These are phyloP conservation scores for Diaporthe humulicola DNA, from an alignment of 2,329 filamentous ascomycete genomes.

Conservation along the genomic window DNA sequence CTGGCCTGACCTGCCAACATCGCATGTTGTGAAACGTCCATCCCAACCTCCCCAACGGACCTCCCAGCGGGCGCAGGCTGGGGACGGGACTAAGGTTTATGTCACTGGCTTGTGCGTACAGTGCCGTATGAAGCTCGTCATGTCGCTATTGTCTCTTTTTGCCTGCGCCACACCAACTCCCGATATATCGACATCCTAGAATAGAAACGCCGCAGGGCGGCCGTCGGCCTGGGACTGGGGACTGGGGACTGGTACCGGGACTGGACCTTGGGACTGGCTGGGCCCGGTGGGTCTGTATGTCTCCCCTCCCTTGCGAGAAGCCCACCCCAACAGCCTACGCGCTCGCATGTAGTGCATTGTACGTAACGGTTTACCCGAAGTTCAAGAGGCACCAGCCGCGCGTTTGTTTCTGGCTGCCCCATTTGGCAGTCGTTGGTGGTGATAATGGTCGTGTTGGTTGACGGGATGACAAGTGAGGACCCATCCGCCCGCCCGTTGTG, in stretches of 20 bases:
- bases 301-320: background rate
- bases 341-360: background rate
- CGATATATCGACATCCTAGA: slow-evolving; percentile 10
- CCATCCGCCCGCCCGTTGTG: background rate
- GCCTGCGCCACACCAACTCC: slow-evolving; percentile 14
- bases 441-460: background rate
- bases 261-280: background rate
- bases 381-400: slow-evolving; percentile 7
- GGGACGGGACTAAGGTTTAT: background rate
- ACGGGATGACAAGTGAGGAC: background rate
- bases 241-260: background rate
- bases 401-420: slow-evolving; percentile 5
- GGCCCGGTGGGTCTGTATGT: slow-evolving; percentile 15
- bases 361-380: background rate
- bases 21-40: background rate
- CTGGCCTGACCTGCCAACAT: background rate
- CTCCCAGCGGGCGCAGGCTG: background rate
- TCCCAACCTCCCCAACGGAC: background rate
- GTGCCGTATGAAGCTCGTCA: background rate
- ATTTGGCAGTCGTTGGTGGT: background rate
- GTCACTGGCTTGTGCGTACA: background rate
- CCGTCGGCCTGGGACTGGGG: background rate
- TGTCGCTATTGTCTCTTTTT: background rate
- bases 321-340: background rate
- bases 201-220: slow-evolving; percentile 3